A percentile compares a stretch with the other conserved stretches of the same genome.
Conservation (phyloP, 2,329 filamentous ascomycete genomes). For the Calonectria pteridis region DNA sequence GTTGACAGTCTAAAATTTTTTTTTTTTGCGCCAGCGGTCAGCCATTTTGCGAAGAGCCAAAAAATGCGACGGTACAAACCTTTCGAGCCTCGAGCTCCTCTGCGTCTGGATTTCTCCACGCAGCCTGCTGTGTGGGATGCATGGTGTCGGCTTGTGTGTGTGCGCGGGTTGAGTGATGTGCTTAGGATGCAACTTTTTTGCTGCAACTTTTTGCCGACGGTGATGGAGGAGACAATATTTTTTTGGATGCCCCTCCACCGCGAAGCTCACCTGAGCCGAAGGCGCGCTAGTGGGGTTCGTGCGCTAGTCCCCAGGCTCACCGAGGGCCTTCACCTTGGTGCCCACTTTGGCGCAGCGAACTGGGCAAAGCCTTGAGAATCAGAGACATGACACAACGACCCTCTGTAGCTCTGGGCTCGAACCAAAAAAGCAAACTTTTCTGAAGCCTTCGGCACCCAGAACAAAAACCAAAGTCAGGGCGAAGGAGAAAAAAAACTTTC, state of each 20-base stretch:
- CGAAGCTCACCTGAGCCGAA: constrained; percentile 26
- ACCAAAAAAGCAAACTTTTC: background rate
- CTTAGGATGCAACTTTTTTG: background rate
- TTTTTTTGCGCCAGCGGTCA: constrained; percentile 3
- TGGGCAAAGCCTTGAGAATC: too few relatives aligned
- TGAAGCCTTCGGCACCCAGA: background rate
- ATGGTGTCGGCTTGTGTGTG: constrained; percentile 36
- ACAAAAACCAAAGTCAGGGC: background rate
- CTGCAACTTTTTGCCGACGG: constrained; percentile 14
- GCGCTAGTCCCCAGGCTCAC: background rate
- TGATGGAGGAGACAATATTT: constrained; percentile 24
- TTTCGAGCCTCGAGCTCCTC: constrained; percentile 73
- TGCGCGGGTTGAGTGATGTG: background rate
- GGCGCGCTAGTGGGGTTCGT: background rate
- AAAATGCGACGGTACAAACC: constrained; percentile 54
- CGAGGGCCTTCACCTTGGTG: background rate
- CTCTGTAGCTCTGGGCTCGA: too few relatives aligned
- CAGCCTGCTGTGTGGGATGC: constrained; percentile 50
- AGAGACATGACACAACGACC: background rate
- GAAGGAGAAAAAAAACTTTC: background rate
- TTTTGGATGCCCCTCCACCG: constrained; percentile 31
- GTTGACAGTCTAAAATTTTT: constrained; percentile 77
- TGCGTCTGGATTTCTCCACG: constrained; percentile 57
- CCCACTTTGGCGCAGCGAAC: constrained; percentile 10
- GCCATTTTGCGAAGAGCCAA: background rate